Evolutionary conservation across 1,284 basidiomycete genomes (phyloP), one percentile per base, ranked within the genome.

Genomic region (Puccinia polysora): DNA sequence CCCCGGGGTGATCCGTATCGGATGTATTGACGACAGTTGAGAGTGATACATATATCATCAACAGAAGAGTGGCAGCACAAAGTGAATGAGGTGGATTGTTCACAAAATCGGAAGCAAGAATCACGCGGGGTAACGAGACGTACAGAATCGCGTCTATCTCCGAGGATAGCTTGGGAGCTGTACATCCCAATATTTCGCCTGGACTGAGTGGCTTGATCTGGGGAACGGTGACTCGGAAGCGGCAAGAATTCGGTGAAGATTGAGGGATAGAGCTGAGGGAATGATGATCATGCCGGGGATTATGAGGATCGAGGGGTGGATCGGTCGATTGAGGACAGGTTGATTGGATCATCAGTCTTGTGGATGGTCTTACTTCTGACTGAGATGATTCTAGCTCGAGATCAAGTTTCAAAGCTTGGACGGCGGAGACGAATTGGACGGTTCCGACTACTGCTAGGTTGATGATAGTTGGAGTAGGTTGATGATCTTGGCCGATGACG

Each of bases 141-240:
- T 81, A 94, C 90, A 97, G 83, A 25, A 97, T 80, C 0, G 91
- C 93, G 77, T 97, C 93, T 4, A 90, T 86, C 76, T 89, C 86
- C 12, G 80, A 78, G 62, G 71, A 76, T 25, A 97, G 83, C 58
- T 84, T 85, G 2, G 96, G 96, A 12, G 96, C 93, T 0, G 96
- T 99, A 79, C 96, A 99, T 14, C 96, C 96, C 3, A 99, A 81
- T 47, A 98, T 91, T 81, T 99, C 96, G 45, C 96, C 96, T 0
- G 96, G 95, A 25, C 90, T 93, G 18, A 99, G 84, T 38, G 96
- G 96, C 78, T 91, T 92, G 25, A 91, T 87, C 70, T 95, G 88
- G 0, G 96, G 96, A 64, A 98, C 89, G 0, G 83, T 85, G 3
- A 87, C 83, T 4, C 91, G 86, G 79, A 95, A 96, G 77, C 34